Evolutionary conservation across 306 rosid species (phyloP).

Genomic region (Dalbergia cultrata): DNA sequence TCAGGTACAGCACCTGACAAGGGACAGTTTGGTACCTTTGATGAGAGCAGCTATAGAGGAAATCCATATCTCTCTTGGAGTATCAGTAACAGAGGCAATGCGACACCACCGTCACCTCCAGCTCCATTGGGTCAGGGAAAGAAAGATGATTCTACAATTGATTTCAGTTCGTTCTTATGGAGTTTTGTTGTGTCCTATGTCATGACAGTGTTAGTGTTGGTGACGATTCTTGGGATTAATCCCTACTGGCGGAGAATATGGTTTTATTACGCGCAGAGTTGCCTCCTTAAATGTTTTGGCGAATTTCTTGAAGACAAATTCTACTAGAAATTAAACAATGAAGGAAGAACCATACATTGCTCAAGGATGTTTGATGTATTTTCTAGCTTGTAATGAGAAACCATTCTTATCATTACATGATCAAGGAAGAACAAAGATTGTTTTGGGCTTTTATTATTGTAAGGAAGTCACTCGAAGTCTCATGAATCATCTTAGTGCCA

Average conservation of each 20-base stretch:
- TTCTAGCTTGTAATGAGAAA: background rate
- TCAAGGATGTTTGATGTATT: too few species aligned
- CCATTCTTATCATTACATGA: too few species aligned
- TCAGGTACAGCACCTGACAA: background rate
- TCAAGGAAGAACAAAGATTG: too few species aligned
- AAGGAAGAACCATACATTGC: too few species aligned
- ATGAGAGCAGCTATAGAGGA: constrained; percentile 23
- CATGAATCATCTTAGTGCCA: too few species aligned
- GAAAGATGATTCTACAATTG: background rate
- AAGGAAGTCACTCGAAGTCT: too few species aligned
- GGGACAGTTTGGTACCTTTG: constrained; percentile 34
- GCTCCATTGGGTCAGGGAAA: background rate
- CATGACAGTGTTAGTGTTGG: background rate
- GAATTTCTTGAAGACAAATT: too few species aligned
- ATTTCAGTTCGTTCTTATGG: constrained; percentile 5
- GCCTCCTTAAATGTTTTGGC: constrained; percentile 7
- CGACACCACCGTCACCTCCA: background rate
- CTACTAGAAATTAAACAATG: too few species aligned
- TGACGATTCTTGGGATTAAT: constrained; percentile 17
- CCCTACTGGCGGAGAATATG: background rate
- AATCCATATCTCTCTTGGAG: constrained; percentile 23
- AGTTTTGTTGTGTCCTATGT: constrained; percentile 19
- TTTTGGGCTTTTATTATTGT: too few species aligned
- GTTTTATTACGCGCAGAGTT: background rate
- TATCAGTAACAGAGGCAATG: background rate